phyloP scores from a whole-genome alignment of 352 stramenopile species.

The Phytophthora pinifolia region DNA sequence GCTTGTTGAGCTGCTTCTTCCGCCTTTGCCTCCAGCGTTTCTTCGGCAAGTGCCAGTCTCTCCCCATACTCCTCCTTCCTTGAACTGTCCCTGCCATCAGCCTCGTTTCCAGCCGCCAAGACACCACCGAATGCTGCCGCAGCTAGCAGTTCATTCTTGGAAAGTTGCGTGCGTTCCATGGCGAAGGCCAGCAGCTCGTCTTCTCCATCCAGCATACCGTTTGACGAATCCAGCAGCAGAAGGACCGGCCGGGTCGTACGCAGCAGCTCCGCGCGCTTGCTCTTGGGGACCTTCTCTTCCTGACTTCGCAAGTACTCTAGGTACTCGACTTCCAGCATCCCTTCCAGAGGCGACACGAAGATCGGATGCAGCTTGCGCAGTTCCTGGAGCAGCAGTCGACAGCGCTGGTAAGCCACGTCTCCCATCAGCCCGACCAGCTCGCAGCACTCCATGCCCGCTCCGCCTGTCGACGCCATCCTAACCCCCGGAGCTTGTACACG shows the following conservation, averaged over 20 bases:
- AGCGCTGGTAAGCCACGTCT: constrained; percentile 65
- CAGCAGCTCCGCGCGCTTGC: constrained; percentile 27
- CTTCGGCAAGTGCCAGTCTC: constrained; percentile 46
- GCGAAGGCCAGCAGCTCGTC: constrained; percentile 56
- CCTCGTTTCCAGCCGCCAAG: constrained; percentile 12
- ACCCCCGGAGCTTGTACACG: neutral
- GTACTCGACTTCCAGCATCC: constrained; percentile 57
- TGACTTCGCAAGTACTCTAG: constrained; percentile 39
- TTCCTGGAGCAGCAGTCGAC: constrained; percentile 57
- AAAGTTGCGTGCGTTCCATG: constrained; percentile 55
- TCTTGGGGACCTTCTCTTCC: constrained; percentile 34
- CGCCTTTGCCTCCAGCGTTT: constrained; percentile 46
- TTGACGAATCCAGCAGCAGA: constrained; percentile 43
- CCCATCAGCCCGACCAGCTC: constrained; percentile 60
- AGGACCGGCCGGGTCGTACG: constrained; percentile 45
- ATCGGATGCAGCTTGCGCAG: constrained; percentile 50
- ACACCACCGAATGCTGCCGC: constrained; percentile 45
- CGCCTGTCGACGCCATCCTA: constrained; percentile 19
- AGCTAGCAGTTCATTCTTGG: constrained; percentile 51
- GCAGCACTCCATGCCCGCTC: constrained; percentile 33
- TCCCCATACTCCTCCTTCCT: constrained; percentile 27
- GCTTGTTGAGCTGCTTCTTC: constrained; percentile 47
- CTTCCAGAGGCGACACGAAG: constrained; percentile 52
- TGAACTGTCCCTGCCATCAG: constrained; percentile 13
- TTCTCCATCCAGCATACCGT: constrained; percentile 51